phyloP scores from a whole-genome alignment of 305 asterid genomes.

The Fraxinus velutina region DNA sequence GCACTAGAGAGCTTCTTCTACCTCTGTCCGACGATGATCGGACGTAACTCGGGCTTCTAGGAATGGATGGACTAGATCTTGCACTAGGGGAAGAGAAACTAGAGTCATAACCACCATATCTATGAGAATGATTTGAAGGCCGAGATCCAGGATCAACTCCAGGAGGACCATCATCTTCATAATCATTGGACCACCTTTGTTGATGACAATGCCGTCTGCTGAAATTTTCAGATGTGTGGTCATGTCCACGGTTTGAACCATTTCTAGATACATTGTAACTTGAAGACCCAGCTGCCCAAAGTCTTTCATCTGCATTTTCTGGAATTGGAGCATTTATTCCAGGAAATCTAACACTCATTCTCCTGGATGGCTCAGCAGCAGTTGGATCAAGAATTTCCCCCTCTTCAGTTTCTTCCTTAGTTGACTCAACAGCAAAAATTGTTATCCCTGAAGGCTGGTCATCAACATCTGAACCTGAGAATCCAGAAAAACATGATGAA shows the following conservation, averaged over 20 bases:
- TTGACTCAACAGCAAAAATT: constrained; percentile 70
- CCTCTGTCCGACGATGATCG: constrained; percentile 61
- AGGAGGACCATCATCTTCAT: constrained; percentile 65
- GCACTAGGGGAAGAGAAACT: constrained; percentile 39
- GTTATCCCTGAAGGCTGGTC: constrained; percentile 90
- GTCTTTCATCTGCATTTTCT: constrained; percentile 61
- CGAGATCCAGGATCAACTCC: constrained; percentile 62
- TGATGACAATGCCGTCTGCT: constrained; percentile 30
- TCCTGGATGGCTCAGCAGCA: constrained; percentile 38
- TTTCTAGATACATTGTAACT: constrained; percentile 33
- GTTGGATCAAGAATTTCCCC: constrained; percentile 63
- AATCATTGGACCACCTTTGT: constrained; percentile 27
- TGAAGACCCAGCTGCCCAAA: constrained; percentile 55
- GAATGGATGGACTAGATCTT: constrained; percentile 30
- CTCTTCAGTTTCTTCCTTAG: constrained; percentile 59
- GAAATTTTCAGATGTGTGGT: constrained; percentile 29
- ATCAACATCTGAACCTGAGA: constrained; percentile 50
- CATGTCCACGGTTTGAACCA: constrained; percentile 44
- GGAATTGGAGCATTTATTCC: constrained; percentile 96
- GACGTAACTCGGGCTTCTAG: constrained; percentile 50
- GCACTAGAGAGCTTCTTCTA: constrained; percentile 44
- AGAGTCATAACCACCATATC: constrained; percentile 45
- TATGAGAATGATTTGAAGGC: constrained; percentile 43
- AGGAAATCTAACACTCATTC: constrained; percentile 69
- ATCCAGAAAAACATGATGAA: neutral